phyloP scores from a whole-genome alignment of 1,139 yeast genomes.

The Yamadazyma diddensiae region DNA sequence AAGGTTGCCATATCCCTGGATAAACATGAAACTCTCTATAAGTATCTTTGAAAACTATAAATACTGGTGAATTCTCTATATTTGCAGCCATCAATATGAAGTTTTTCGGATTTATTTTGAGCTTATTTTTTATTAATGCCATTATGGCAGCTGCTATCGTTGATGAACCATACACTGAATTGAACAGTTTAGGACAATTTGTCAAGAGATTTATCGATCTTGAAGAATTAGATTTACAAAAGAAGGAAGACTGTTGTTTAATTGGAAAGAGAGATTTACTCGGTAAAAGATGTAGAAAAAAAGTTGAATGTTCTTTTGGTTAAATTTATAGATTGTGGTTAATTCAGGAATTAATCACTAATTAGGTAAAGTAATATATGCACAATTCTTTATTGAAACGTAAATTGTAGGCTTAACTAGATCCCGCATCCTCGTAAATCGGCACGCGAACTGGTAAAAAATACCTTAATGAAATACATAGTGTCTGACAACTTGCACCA shows the following conservation, averaged over 20 bases:
- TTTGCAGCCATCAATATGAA: slow-evolving; percentile 2
- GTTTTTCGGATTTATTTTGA: slow-evolving; percentile 3
- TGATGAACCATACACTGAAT: slow-evolving; percentile 4
- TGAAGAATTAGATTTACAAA: slow-evolving; percentile 3
- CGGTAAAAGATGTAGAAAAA: slow-evolving; percentile 6
- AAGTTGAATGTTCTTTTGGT: slow-evolving; percentile 3
- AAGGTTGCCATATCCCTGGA: too few species aligned
- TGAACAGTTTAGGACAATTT: slow-evolving; percentile 5
- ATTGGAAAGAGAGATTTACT: slow-evolving; percentile 2
- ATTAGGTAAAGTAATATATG: background rate
- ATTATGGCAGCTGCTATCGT: slow-evolving; percentile 4
- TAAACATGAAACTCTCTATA: too few species aligned
- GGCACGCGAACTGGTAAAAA: background rate
- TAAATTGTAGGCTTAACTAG: background rate
- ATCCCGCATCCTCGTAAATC: background rate
- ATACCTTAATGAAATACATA: slow-evolving; percentile 7
- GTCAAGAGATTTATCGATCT: slow-evolving; percentile 4
- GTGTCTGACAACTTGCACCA: slow-evolving; percentile 6
- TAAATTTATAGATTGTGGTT: too few species aligned
- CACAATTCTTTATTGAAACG: background rate
- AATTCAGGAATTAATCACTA: too few species aligned
- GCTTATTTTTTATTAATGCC: slow-evolving; percentile 3
- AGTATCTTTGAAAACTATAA: too few species aligned
- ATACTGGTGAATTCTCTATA: background rate
- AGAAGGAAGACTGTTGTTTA: slow-evolving; percentile 7